Evolutionary conservation across 2,329 filamentous ascomycete species (phyloP).

Genomic region (Alternaria dauci): DNA sequence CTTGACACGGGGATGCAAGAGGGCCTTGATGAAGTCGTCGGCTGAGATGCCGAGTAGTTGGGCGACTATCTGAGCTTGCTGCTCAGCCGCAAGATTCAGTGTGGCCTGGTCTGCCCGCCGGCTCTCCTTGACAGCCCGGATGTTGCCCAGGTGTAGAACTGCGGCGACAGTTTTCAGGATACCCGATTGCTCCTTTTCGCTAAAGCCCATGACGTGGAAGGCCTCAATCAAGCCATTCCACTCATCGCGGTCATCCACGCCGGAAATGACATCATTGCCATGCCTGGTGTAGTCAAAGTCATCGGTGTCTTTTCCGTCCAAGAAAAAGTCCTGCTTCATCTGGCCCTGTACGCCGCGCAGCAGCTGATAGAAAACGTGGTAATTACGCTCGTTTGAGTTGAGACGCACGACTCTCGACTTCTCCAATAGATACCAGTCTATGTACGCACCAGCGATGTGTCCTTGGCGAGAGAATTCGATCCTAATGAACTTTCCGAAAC

Average conservation of each 20-base stretch:
- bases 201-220: constrained; percentile 93
- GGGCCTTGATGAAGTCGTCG: constrained; percentile 85
- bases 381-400: constrained; percentile 89
- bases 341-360: constrained; percentile 79
- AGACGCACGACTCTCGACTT: constrained; percentile 96
- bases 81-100: constrained; percentile 76
- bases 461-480: constrained; percentile 92
- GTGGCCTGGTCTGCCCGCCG: constrained; percentile 89
- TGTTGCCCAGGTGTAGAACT: constrained; percentile 92
- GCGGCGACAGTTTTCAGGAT: constrained; percentile 90
- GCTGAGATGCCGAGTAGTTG: constrained; percentile 82
- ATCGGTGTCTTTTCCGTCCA: constrained; percentile 77
- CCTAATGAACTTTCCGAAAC: constrained; percentile 98
- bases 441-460: constrained; percentile 93
- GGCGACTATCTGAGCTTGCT: constrained; percentile 80
- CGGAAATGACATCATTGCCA: constrained; percentile 89
- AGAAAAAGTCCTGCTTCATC: constrained; percentile 78
- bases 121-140: constrained; percentile 89
- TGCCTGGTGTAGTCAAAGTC: constrained; percentile 92
- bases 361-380: constrained; percentile 97
- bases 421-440: constrained; percentile 97
- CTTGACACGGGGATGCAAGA: constrained; percentile 93
- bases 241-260: constrained; percentile 88
- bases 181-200: constrained; percentile 79
- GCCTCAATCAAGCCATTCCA: constrained; percentile 92